Base-by-base conservation (phyloP, 2,329 filamentous ascomycete genomes). In the Diaporthe sp. region DNA sequence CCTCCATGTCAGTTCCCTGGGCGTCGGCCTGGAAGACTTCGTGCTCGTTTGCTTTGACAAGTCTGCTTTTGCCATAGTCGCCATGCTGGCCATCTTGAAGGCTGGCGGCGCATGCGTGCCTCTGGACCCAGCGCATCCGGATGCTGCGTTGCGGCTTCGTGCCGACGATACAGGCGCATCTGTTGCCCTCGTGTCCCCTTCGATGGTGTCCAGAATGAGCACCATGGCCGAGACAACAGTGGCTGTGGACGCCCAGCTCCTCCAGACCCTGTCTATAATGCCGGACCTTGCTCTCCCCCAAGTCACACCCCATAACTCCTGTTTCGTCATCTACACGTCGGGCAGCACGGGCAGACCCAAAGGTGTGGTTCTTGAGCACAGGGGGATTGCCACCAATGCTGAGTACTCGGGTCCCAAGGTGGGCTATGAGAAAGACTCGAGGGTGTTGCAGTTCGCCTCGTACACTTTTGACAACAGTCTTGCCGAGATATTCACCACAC, bases 281-380 rank as follows among this genome's bases (percentile, higher is more conserved):
- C 44, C 62, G 44, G 46, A 39, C 19, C 10, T n/a, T 25, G 4
- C 28, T n/a, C 28, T 53, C 22, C 62, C 62, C 22, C 62, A 51
- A 19, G 55, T 72, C 39, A 25, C 53, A 13, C 34, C 70, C 13
- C 12, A 72, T 8, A 72, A 72, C 22, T 34, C 57, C n/a, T 57
- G 53, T n/a, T 72, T 59, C 7, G 70, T 95, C 76, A 94, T 95
- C 58, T 95, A 95, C 79, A 95, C 94, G 0, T 93, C 91, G 75
- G 90, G 93, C 10, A 94, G 93, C 0, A 95, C 93, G 0, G 93
- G 93, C 1, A 83, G 90, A 0, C 94, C 94, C 0, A 95, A 95
- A 83, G 94, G 94, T 2, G 93, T 95, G 10, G 79, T 83, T 1
- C 34, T 80, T 9, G 76, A 42, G 44, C 73, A 79, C 73, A n/a